Evolutionary conservation across 2,329 filamentous ascomycete genomes (phyloP), one percentile per base, ranked within the genome.

Genomic region (Penicillium corylophilum): DNA sequence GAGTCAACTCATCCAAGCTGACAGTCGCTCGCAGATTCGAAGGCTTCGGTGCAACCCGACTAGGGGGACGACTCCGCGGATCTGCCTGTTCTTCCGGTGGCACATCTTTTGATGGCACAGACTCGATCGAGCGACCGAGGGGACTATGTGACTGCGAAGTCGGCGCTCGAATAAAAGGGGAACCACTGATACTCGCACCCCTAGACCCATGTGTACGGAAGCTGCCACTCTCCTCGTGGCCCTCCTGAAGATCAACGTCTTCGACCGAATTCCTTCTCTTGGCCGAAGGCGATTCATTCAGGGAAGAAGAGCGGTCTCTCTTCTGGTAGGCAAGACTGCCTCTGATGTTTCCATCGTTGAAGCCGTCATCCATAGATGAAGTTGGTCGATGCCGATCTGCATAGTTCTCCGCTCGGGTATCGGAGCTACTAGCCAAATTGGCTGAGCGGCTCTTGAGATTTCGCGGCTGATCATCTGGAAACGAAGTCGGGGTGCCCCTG

Each of bases 161-260:
- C 8, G 75, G 70, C 13, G 75, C 70, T 51, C 78, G 72, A 51
- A 74, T 64, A 61, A 80, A 80, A 18, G 78, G 78, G 29, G 72
- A 74, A 7, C 78, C 77, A 50, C 74, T 79, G 38, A 77, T 78
- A 41, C 73, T 75, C 36, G 65, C 64, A 58, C 65, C 64, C 2
- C 64, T 61, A 53, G 66, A 66, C 44, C 51, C 52, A 48, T 61
- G 57, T 12, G 59, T 61, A n/a, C 57, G 63, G 15, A 65, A 53
- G 44, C 64, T 68, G 23, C 55, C 46, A 29, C 49, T 51, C 22
- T 59, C 61, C 20, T 51, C 54, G 39, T 60, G 62, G 9, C 60
- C 60, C 39, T 61, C 53, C 9, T 43, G 57, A 26, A n/a, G 18
- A 15, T 57, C 44, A 26, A 67, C 60, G 9, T 69, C 68, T 5